These are phyloP conservation scores for Colletotrichum cordylinicola DNA, from an alignment of 2,329 filamentous ascomycete genomes.

Conservation along the genomic window DNA sequence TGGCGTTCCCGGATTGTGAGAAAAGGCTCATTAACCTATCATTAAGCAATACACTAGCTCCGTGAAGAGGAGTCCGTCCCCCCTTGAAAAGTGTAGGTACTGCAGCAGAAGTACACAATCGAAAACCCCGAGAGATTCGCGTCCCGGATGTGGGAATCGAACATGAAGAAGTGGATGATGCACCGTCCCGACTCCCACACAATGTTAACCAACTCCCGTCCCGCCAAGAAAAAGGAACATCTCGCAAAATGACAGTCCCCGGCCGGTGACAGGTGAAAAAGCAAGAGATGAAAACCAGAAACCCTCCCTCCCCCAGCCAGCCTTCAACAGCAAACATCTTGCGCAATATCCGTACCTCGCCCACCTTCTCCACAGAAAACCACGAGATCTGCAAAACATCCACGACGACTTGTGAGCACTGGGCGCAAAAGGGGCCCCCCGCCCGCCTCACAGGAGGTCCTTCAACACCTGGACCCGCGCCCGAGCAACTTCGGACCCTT, in stretches of 20 bases:
- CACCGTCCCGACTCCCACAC: not conserved
- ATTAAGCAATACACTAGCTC: conserved; percentile 3
- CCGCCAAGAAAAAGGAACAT: not conserved
- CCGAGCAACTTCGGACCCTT: conserved; percentile 63
- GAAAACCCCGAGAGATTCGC: not conserved
- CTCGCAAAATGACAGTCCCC: not conserved
- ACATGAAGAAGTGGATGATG: not conserved
- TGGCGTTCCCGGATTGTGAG: not conserved
- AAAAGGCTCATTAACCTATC: not conserved
- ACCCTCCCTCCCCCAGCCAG: not conserved
- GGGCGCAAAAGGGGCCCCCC: not conserved
- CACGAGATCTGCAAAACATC: not conserved
- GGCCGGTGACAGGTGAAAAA: not conserved
- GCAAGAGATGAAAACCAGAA: not conserved
- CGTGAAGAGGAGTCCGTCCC: not conserved
- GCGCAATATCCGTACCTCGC: not conserved
- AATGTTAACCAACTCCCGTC: not conserved
- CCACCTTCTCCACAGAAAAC: not conserved
- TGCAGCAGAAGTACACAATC: not conserved
- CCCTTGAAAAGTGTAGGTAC: not conserved
- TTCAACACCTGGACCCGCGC: conserved; percentile 65
- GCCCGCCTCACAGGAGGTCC: conserved; percentile 48
- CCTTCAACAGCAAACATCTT: not conserved
- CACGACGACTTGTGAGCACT: not conserved
- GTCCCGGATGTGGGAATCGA: not conserved